A percentile compares a stretch with the other conserved stretches of the same genome.
Evolutionary conservation across 2,329 filamentous ascomycete genomes (phyloP).

Genomic region (Hymenoscyphus infarciens): DNA sequence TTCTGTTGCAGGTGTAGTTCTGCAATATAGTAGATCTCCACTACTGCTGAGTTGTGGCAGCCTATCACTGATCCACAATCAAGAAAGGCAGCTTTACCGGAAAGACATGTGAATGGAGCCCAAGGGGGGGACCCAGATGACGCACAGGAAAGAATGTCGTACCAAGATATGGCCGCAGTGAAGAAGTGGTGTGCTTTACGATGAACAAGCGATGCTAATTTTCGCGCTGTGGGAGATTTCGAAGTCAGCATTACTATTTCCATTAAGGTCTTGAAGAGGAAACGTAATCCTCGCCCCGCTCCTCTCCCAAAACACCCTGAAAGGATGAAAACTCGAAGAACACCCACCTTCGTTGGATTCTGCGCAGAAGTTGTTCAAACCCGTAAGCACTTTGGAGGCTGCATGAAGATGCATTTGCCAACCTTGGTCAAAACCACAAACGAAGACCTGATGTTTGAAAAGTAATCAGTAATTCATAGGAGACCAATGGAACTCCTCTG

Average conservation of each 20-base stretch:
- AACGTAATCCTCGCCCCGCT: too few species aligned
- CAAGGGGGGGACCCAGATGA: not conserved
- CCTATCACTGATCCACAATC: not conserved
- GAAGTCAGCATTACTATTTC: not conserved
- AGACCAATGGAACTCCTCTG: not conserved
- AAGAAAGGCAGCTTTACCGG: not conserved
- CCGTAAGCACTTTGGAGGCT: conserved; percentile 44
- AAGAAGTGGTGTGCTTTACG: conserved; percentile 9
- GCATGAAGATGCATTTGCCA: conserved; percentile 50
- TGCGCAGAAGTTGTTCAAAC: not conserved
- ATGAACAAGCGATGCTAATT: not conserved
- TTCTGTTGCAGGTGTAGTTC: not conserved
- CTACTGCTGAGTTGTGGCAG: not conserved
- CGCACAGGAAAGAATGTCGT: conserved; percentile 5
- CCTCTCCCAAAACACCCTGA: too few species aligned
- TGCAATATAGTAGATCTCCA: not conserved
- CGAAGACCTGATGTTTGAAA: conserved; percentile 20
- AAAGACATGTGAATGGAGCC: not conserved
- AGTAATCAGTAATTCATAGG: not conserved
- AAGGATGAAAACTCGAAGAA: too few species aligned
- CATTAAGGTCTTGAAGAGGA: too few species aligned
- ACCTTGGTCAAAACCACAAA: conserved; percentile 41
- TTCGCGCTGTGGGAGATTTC: too few species aligned
- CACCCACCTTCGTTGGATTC: too few species aligned
- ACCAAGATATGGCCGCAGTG: conserved; percentile 16